phyloP scores from a whole-genome alignment of 1,284 basidiomycete genomes.

The Microbotryum scabiosae region DNA sequence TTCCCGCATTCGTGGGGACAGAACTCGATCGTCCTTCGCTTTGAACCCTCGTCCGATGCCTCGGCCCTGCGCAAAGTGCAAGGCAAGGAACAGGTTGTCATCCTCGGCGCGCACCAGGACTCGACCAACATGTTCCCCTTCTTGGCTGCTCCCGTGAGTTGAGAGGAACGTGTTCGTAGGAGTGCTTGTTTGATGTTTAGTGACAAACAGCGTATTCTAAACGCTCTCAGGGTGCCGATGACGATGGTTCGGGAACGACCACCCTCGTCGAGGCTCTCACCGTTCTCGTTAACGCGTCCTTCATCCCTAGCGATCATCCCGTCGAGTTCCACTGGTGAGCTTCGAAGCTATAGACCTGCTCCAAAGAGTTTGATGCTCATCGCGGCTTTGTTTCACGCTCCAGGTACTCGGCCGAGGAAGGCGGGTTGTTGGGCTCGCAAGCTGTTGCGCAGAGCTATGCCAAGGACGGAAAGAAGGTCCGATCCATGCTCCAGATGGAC shows the following conservation, averaged over 20 bases:
- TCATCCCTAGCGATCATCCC: constrained; percentile 57
- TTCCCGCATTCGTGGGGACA: constrained; percentile 88
- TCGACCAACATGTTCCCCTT: constrained; percentile 72
- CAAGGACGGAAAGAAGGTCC: constrained; percentile 14
- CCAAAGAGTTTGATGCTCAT: too few species aligned
- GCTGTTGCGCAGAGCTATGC: constrained; percentile 72
- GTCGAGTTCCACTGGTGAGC: constrained; percentile 96
- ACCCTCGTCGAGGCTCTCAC: constrained; percentile 86
- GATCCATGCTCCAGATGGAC: constrained; percentile 61
- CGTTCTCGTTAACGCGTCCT: constrained; percentile 67
- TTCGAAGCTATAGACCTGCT: constrained; percentile 57
- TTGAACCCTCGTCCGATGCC: constrained; percentile 39
- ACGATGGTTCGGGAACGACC: constrained; percentile 89
- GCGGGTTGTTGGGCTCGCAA: constrained; percentile 72
- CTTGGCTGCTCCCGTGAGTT: constrained; percentile 61
- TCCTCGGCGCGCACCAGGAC: constrained; percentile 78
- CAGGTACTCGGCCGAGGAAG: constrained; percentile 40
- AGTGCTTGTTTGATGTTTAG: constrained; percentile 32
- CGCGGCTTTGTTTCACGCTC: too few species aligned
- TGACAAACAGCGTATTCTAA: constrained; percentile 15
- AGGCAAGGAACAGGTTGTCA: constrained; percentile 43
- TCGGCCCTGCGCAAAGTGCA: not conserved
- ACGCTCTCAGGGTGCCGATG: constrained; percentile 47
- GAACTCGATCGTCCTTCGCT: constrained; percentile 67
- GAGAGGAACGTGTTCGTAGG: constrained; percentile 47